Base-by-base conservation (phyloP, 257 asterid species). In the Nicotiana noctiflora region DNA sequence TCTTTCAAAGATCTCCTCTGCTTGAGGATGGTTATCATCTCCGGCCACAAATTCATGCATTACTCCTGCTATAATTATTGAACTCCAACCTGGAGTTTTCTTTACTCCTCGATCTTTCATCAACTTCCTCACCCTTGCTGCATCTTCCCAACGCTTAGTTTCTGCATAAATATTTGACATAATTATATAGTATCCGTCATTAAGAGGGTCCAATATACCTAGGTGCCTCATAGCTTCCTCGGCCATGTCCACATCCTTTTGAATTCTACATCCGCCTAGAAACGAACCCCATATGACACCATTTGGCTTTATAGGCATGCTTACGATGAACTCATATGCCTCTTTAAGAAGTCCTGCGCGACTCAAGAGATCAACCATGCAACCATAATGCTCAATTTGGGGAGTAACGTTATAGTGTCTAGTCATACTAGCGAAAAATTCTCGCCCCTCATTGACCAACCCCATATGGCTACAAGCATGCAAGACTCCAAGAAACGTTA, bases 291-390 rank as follows among this genome's bases (percentile, higher is more conserved):
- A 93, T 53, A 91, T 81, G 18, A 88, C 92, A 52, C 61, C 89
- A 83, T 91, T 91, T 3, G 91, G 90, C 19, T 82, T 81, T 49
- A 87, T 75, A 57, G 96, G 91, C 92, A 91, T 91, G 61, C 34
- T 70, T n/a, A 51, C 60, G 66, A 92, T 88, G 79, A 90, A 84
- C 59, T 84, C 88, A 6, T 37, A 72, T n/a, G 96, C 96, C 74
- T 88, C 92, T 76, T 88, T 80, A n/a, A 93, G 85, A 56, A 86
- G 87, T 76, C 96, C 96, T 8, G 83, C 90, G 7, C 97, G 90
- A 77, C 97, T 88, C 27, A 91, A 68, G 34, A 93, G 85, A 86
- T 93, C 97, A 83, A 91, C 92, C 94, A 93, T 89, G 87, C 97
- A 93, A 57, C 96, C 97, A 37, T 91, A 90, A 83, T 90, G 96